Percentiles rank a stretch among this genome's conserved stretches.
Evolutionary conservation across 495 filamentous ascomycete species (phyloP).

Genomic region (Lepraria neglecta): DNA sequence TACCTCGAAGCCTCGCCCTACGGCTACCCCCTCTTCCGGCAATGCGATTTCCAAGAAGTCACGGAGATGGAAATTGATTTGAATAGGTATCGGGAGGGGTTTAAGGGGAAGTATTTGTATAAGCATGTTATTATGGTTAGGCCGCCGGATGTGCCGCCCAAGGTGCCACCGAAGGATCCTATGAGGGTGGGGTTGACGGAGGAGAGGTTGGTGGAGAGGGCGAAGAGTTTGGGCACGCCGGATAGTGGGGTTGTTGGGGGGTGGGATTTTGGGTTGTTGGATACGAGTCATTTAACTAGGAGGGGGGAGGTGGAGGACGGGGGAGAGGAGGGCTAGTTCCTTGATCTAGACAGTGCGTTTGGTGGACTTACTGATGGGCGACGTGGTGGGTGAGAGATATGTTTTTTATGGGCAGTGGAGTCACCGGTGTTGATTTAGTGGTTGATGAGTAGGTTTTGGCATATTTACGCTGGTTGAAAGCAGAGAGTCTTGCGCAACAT

Average conservation of each 20-base stretch:
- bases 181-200: neutral
- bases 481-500: too few species aligned
- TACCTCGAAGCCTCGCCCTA: constrained; percentile 35
- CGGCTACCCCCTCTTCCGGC: constrained; percentile 34
- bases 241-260: constrained; percentile 7
- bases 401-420: too few species aligned
- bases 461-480: too few species aligned
- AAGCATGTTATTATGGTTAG: constrained; percentile 25
- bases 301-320: neutral
- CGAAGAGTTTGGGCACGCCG: neutral
- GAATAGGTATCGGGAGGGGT: constrained; percentile 16
- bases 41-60: constrained; percentile 31
- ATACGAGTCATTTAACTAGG: neutral
- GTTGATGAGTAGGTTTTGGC: too few species aligned
- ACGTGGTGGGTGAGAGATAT: too few species aligned
- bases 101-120: constrained; percentile 15
- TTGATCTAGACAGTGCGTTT: neutral
- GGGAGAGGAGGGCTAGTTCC: neutral
- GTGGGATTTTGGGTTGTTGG: constrained; percentile 17
- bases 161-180: constrained; percentile 17
- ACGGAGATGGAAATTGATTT: constrained; percentile 24
- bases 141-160: constrained; percentile 16
- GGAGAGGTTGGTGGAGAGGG: too few species aligned
- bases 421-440: too few species aligned
- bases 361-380: too few species aligned